These are phyloP conservation scores for Botrytis sinoallii DNA, from an alignment of 2,329 filamentous ascomycete genomes.

Conservation along the genomic window DNA sequence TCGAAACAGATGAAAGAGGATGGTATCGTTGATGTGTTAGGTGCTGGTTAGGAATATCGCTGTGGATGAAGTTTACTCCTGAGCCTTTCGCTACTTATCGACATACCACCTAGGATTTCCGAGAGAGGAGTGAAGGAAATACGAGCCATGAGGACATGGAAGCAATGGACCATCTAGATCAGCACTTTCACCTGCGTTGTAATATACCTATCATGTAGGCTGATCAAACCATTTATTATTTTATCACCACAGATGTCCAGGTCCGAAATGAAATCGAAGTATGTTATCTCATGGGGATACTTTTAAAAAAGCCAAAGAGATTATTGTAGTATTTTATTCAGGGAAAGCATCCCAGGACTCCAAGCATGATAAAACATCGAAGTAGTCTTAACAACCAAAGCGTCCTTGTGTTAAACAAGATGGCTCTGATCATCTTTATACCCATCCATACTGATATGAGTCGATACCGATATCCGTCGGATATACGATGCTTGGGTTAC, in stretches of 20 bases:
- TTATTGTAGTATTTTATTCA: not conserved
- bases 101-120: too few relatives aligned
- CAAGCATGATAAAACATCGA: too few relatives aligned
- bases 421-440: not conserved
- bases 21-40: too few relatives aligned
- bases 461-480: not conserved
- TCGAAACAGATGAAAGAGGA: too few relatives aligned
- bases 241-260: not conserved
- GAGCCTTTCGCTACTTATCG: too few relatives aligned
- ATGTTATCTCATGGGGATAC: not conserved
- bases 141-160: not conserved
- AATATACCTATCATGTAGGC: not conserved
- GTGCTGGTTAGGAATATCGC: too few relatives aligned
- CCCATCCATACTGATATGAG: too few relatives aligned
- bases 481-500: not conserved
- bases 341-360: not conserved
- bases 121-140: not conserved
- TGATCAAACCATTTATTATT: not conserved
- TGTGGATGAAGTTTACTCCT: too few relatives aligned
- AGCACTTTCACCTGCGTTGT: not conserved
- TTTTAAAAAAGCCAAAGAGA: too few relatives aligned
- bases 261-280: not conserved
- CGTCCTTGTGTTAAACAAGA: not conserved
- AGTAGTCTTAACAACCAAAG: too few relatives aligned
- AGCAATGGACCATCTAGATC: not conserved